Percentiles rank a stretch among this genome's conserved stretches.
Conservation (phyloP, 164 flowering plant species). For the Piper longum region DNA sequence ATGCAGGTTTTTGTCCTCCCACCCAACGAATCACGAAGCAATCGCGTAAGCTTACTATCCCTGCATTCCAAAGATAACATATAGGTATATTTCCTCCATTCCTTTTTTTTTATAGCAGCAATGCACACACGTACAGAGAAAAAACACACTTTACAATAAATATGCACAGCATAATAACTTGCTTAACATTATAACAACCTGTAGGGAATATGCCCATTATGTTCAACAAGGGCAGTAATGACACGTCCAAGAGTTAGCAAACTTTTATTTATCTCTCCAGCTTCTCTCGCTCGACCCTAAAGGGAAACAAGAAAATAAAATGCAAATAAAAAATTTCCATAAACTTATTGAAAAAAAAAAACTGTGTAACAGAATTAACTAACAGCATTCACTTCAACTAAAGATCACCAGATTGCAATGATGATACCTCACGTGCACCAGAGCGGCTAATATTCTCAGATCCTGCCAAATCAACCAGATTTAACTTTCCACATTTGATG, state of each 20-base stretch:
- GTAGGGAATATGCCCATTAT: slow-evolving; percentile 90
- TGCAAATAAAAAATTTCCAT: neutral
- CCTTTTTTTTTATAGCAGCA: neutral
- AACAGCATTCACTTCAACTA: neutral
- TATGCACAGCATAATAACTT: neutral
- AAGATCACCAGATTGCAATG: neutral
- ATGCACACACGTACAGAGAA: neutral
- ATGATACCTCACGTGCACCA: slow-evolving; percentile 90
- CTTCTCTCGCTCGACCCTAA: slow-evolving; percentile 98
- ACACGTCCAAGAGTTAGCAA: slow-evolving; percentile 89
- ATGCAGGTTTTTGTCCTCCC: slow-evolving; percentile 98
- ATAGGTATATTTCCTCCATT: neutral
- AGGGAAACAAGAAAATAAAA: neutral
- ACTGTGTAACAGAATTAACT: neutral
- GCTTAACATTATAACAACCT: slow-evolving; percentile 28
- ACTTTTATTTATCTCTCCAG: slow-evolving; percentile 98
- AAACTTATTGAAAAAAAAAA: neutral
- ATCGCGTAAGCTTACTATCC: slow-evolving; percentile 92
- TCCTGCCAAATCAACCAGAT: slow-evolving; percentile 94
- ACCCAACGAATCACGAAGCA: slow-evolving; percentile 94
- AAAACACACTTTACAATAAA: neutral
- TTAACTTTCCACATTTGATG: slow-evolving; percentile 94
- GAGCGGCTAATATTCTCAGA: slow-evolving; percentile 98
- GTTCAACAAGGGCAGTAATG: slow-evolving; percentile 91
- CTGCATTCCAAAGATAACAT: slow-evolving; percentile 21